Conservation (phyloP, 2,329 filamentous ascomycete species). For the Claviceps humidiphila region DNA sequence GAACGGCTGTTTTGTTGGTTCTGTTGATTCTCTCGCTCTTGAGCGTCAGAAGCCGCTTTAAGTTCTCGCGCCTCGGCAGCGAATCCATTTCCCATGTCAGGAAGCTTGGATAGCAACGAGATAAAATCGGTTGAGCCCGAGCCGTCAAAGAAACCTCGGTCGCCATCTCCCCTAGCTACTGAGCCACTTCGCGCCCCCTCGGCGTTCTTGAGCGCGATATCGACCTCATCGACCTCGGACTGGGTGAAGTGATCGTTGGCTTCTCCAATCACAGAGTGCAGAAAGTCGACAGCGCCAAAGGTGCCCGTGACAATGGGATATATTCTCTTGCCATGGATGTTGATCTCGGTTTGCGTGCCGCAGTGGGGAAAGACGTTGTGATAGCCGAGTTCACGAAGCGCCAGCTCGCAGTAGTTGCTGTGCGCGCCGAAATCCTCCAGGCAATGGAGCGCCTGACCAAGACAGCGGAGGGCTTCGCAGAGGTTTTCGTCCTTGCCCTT, state of each 20-base stretch:
- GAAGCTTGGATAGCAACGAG: constrained; percentile 61
- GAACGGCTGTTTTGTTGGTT: constrained; percentile 23
- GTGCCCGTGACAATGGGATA: constrained; percentile 60
- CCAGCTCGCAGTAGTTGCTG: constrained; percentile 73
- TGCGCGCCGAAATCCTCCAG: constrained; percentile 71
- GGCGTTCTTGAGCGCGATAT: constrained; percentile 59
- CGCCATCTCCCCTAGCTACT: constrained; percentile 19
- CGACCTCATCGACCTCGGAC: constrained; percentile 71
- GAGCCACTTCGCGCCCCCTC: constrained; percentile 32
- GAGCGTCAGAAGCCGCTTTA: constrained; percentile 45
- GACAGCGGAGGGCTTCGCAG: constrained; percentile 64
- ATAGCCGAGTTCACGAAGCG: constrained; percentile 61
- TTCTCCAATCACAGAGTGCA: constrained; percentile 66
- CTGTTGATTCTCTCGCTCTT: constrained; percentile 44
- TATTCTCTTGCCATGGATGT: constrained; percentile 47
- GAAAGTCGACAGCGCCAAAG: constrained; percentile 73
- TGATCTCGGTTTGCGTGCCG: constrained; percentile 52
- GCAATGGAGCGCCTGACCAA: constrained; percentile 65
- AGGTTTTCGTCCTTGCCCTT: constrained; percentile 60
- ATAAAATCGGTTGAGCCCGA: constrained; percentile 46
- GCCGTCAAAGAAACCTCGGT: constrained; percentile 29
- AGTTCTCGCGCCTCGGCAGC: constrained; percentile 53
- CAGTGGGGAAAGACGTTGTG: constrained; percentile 72
- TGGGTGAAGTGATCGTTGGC: constrained; percentile 76
- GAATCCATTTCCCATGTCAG: constrained; percentile 52